phyloP scores from a whole-genome alignment of 805 yeast species.

The Metschnikowia orientalis region DNA sequence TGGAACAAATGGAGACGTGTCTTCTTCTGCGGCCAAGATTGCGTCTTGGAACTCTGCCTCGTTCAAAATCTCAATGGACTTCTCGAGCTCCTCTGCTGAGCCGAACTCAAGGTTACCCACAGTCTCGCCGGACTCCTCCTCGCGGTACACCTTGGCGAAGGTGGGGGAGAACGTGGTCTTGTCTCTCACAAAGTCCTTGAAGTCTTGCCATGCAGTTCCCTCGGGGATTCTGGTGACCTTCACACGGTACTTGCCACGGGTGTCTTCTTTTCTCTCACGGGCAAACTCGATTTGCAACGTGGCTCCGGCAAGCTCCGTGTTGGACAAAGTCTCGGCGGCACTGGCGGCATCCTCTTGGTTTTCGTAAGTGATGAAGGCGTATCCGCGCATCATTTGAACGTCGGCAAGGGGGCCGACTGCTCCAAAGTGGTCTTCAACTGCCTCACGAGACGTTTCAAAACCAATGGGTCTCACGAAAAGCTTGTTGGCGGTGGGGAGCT shows the following conservation, averaged over 20 bases:
- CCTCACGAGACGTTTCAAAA: constrained; percentile 47
- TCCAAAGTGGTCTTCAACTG: constrained; percentile 64
- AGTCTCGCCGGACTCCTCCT: constrained; percentile 42
- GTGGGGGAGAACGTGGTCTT: constrained; percentile 61
- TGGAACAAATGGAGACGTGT: constrained; percentile 55
- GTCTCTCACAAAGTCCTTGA: constrained; percentile 85
- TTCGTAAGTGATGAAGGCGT: constrained; percentile 85
- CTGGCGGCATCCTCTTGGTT: constrained; percentile 49
- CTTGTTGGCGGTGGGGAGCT: constrained; percentile 8
- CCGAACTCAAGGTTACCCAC: constrained; percentile 52
- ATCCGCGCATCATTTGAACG: constrained; percentile 72
- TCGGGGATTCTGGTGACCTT: constrained; percentile 68
- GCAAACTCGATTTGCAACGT: constrained; percentile 51
- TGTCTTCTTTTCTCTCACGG: constrained; percentile 50
- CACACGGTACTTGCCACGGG: constrained; percentile 72
- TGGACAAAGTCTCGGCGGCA: constrained; percentile 46
- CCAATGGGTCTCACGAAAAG: constrained; percentile 63
- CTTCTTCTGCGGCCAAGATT: constrained; percentile 72
- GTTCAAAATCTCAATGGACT: constrained; percentile 71
- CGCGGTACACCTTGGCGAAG: constrained; percentile 50
- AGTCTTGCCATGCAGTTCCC: constrained; percentile 80
- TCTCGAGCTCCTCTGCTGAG: constrained; percentile 68
- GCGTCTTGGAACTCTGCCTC: constrained; percentile 68
- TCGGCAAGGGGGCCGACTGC: constrained; percentile 65
- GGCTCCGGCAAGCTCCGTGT: constrained; percentile 47